phyloP scores from a whole-genome alignment of 1,139 yeast genomes.

The Pichia sp. region DNA sequence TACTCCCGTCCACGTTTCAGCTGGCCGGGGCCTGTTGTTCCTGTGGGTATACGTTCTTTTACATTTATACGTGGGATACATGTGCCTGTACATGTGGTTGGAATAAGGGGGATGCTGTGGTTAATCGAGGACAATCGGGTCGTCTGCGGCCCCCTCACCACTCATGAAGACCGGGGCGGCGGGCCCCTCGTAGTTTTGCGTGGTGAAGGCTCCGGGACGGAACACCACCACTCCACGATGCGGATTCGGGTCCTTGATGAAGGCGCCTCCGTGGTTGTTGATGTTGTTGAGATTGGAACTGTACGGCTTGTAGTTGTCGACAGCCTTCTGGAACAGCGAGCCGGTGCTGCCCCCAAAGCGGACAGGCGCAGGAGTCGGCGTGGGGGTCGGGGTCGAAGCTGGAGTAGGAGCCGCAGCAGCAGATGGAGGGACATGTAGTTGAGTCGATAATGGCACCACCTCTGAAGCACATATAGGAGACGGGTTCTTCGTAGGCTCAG shows the following conservation, averaged over 20 bases:
- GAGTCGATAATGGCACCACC: neutral
- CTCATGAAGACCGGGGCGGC: conserved; percentile 26
- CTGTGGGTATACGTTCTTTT: neutral
- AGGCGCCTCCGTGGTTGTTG: neutral
- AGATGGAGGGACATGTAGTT: neutral
- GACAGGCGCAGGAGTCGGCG: neutral
- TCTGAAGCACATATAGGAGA: neutral
- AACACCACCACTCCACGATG: conserved; percentile 16
- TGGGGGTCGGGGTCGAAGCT: too few species aligned
- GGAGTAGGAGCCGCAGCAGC: neutral
- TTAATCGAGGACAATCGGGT: conserved; percentile 30
- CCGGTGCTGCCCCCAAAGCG: neutral
- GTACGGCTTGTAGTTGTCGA: neutral
- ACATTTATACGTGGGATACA: neutral
- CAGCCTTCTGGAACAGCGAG: neutral
- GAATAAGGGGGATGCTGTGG: too few species aligned
- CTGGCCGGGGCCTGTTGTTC: neutral
- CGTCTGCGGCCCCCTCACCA: conserved; percentile 30
- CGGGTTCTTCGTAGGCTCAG: neutral
- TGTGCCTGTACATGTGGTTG: too few species aligned
- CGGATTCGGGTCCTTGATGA: conserved; percentile 2
- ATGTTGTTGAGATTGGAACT: neutral
- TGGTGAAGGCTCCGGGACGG: conserved; percentile 20
- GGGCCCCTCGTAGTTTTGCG: conserved; percentile 1
- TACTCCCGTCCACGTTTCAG: neutral